Percentiles rank a stretch among this genome's conserved stretches.
Evolutionary conservation across 495 filamentous ascomycete species (phyloP).

Genomic region (Talaromyces adpressus): DNA sequence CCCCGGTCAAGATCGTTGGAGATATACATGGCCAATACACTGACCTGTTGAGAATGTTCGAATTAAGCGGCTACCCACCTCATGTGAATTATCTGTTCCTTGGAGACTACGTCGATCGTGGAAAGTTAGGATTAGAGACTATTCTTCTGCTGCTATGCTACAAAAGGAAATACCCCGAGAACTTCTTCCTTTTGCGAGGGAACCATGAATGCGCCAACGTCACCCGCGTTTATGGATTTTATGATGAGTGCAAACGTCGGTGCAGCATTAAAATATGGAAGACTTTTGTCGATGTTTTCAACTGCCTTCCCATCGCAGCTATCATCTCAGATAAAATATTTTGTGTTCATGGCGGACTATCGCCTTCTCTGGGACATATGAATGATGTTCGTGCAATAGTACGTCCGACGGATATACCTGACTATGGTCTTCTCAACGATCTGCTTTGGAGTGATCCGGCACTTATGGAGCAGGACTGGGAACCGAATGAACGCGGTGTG

Average conservation of each 20-base stretch:
- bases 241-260: constrained; percentile 96
- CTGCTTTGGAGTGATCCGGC: constrained; percentile 97
- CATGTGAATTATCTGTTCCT: constrained; percentile 92
- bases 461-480: constrained; percentile 97
- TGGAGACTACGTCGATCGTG: constrained; percentile 95
- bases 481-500: constrained; percentile 92
- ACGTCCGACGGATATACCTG: constrained; percentile 92
- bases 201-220: constrained; percentile 99
- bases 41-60: constrained; percentile 94
- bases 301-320: constrained; percentile 87
- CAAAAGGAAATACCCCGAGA: constrained; percentile 97
- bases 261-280: constrained; percentile 99
- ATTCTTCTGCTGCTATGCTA: constrained; percentile 95
- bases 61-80: constrained; percentile 98
- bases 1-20: constrained; percentile 98
- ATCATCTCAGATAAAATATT: constrained; percentile 99
- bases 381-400: constrained; percentile 96
- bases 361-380: constrained; percentile 90
- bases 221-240: constrained; percentile 96
- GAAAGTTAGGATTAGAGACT: constrained; percentile 95
- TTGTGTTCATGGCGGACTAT: constrained; percentile 95
- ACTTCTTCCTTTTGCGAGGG: constrained; percentile 94
- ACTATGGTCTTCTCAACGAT: constrained; percentile 95
- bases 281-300: constrained; percentile 97
- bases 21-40: constrained; percentile 99